phyloP scores from a whole-genome alignment of 2,329 filamentous ascomycete genomes.

The Macroventuria anomochaeta region DNA sequence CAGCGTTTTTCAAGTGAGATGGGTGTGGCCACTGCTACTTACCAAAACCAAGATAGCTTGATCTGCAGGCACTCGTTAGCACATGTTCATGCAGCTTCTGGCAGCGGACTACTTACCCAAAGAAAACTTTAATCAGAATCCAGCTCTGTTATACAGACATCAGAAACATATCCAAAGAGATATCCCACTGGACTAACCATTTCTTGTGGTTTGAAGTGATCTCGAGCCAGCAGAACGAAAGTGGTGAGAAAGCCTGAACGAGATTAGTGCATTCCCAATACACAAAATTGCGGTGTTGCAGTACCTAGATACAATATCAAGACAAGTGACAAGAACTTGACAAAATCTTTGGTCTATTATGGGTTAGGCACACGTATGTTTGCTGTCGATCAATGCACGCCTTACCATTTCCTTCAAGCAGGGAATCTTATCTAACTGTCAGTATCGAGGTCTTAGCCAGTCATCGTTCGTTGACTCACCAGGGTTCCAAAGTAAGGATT shows the following conservation, averaged over 20 bases:
- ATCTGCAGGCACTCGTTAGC: slow-evolving; percentile 42
- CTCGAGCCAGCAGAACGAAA: slow-evolving; percentile 78
- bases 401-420: slow-evolving; percentile 87
- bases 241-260: slow-evolving; percentile 79
- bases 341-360: slow-evolving; percentile 76
- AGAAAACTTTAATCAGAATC: slow-evolving; percentile 81
- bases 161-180: slow-evolving; percentile 7
- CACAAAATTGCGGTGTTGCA: not conserved
- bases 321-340: slow-evolving; percentile 81
- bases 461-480: slow-evolving; percentile 42
- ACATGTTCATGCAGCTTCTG: not conserved
- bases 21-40: slow-evolving; percentile 41
- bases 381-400: not conserved
- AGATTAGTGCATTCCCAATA: not conserved
- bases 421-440: slow-evolving; percentile 65
- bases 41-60: slow-evolving; percentile 75
- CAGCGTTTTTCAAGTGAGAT: slow-evolving; percentile 18
- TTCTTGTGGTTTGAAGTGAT: slow-evolving; percentile 66
- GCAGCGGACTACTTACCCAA: slow-evolving; percentile 58
- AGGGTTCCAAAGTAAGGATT: slow-evolving; percentile 90
- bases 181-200: slow-evolving; percentile 57
- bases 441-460: not conserved
- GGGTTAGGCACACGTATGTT: slow-evolving; percentile 11
- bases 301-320: slow-evolving; percentile 78
- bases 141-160: slow-evolving; percentile 57